A percentile compares a stretch with the other conserved stretches of the same genome.
These are phyloP conservation scores for Colletotrichum echinochloae DNA, from an alignment of 2,329 filamentous ascomycete species.

Conservation along the genomic window DNA sequence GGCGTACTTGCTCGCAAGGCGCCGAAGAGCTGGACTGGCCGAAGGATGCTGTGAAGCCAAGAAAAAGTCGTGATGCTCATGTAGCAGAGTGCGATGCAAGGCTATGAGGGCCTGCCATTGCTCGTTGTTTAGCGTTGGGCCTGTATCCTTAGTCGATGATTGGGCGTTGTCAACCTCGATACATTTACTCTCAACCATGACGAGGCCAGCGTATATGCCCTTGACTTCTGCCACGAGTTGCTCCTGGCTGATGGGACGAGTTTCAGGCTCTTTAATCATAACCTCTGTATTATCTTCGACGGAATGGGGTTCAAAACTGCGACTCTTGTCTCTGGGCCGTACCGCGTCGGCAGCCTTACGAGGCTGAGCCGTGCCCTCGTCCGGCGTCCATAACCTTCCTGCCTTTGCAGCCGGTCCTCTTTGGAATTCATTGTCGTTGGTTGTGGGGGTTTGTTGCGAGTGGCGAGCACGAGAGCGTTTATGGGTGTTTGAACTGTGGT, in stretches of 20 bases:
- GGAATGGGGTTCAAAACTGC: neutral
- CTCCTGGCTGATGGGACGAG: conserved; percentile 78
- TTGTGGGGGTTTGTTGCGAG: too few relatives aligned
- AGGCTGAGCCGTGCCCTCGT: neutral
- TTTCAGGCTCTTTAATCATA: conserved; percentile 66
- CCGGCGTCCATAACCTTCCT: conserved; percentile 9
- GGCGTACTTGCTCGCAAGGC: conserved; percentile 82
- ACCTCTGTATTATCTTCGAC: neutral
- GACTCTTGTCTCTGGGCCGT: neutral
- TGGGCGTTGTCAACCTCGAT: conserved; percentile 82
- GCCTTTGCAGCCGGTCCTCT: too few relatives aligned
- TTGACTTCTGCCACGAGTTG: conserved; percentile 86
- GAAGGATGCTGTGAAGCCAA: conserved; percentile 88
- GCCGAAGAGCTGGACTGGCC: conserved; percentile 74
- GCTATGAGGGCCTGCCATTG: conserved; percentile 90
- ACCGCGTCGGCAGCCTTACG: neutral
- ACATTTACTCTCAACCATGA: conserved; percentile 89
- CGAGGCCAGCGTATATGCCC: conserved; percentile 83
- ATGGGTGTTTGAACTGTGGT: too few relatives aligned
- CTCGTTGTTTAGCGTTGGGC: conserved; percentile 65
- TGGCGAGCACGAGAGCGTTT: too few relatives aligned
- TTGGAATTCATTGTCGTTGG: too few relatives aligned
- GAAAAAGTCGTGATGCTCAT: conserved; percentile 90
- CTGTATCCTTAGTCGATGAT: conserved; percentile 56
- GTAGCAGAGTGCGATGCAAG: conserved; percentile 81